A percentile compares a stretch with the other conserved stretches of the same genome.
Evolutionary conservation across 805 yeast genomes (phyloP).

Genomic region (Kodamaea lidongshanica): DNA sequence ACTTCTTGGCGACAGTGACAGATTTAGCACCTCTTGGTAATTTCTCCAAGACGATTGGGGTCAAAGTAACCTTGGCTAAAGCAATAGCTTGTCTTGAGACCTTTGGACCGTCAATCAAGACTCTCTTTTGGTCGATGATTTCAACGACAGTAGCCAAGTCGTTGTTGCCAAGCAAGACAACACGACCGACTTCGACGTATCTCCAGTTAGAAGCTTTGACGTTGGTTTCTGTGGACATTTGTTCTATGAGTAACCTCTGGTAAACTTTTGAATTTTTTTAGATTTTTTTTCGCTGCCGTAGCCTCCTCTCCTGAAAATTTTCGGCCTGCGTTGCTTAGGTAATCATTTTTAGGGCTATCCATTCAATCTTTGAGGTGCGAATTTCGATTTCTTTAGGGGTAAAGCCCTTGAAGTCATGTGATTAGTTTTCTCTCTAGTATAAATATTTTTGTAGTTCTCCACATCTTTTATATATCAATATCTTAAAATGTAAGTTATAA

Average conservation of each 20-base stretch:
- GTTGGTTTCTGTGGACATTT: conserved; percentile 43
- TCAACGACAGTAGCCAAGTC: conserved; percentile 97
- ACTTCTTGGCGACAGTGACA: conserved; percentile 80
- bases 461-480: neutral
- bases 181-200: conserved; percentile 98
- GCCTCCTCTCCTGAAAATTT: conserved; percentile 1
- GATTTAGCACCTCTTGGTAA: conserved; percentile 95
- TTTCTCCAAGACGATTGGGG: conserved; percentile 79
- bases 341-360: no score
- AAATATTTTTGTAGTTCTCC: conserved; percentile 1
- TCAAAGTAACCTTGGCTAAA: conserved; percentile 83
- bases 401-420: conserved; percentile 1
- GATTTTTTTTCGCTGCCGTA: conserved; percentile 3
- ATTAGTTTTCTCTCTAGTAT: conserved; percentile 1
- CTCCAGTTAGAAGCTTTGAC: conserved; percentile 98
- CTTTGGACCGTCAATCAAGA: conserved; percentile 94
- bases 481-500: conserved; percentile 8
- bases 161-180: conserved; percentile 79
- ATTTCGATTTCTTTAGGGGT: neutral
- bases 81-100: conserved; percentile 89
- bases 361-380: conserved; percentile 1
- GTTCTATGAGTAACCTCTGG: conserved; percentile 5
- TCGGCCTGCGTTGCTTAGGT: no score
- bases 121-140: conserved; percentile 99
- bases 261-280: conserved; percentile 1